Conservation (phyloP, 495 filamentous ascomycete species). For the Immersiella caudata region DNA sequence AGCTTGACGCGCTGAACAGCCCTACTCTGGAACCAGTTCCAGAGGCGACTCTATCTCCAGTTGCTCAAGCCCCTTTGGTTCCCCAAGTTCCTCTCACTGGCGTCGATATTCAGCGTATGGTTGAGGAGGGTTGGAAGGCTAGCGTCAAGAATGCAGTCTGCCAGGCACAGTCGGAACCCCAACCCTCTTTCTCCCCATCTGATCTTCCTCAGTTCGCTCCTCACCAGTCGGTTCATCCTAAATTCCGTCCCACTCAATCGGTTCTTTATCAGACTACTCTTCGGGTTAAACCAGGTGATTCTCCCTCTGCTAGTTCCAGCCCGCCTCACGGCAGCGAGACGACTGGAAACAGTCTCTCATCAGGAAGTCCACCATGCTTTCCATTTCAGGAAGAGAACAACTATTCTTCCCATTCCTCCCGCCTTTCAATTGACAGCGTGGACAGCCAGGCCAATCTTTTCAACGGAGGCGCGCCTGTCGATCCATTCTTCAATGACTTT, state of each 20-base stretch:
- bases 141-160: no score
- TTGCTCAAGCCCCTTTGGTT: no score
- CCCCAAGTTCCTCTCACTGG: no score
- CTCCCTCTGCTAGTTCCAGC: slow-evolving; percentile 11
- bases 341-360: slow-evolving; percentile 2
- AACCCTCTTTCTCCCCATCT: no score
- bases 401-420: background rate
- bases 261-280: background rate
- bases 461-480: slow-evolving; percentile 19
- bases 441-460: background rate
- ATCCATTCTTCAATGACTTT: background rate
- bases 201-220: no score
- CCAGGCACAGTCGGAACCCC: no score
- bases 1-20: no score
- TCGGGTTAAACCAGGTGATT: background rate
- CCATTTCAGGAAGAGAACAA: background rate
- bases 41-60: no score
- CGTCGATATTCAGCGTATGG: no score
- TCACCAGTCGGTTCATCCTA: no score
- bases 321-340: slow-evolving; percentile 28
- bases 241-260: no score
- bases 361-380: background rate
- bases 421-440: background rate
- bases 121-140: no score
- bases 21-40: background rate